Evolutionary conservation across 345 rosid species (phyloP).

Genomic region (Eucalyptus tenuipes): DNA sequence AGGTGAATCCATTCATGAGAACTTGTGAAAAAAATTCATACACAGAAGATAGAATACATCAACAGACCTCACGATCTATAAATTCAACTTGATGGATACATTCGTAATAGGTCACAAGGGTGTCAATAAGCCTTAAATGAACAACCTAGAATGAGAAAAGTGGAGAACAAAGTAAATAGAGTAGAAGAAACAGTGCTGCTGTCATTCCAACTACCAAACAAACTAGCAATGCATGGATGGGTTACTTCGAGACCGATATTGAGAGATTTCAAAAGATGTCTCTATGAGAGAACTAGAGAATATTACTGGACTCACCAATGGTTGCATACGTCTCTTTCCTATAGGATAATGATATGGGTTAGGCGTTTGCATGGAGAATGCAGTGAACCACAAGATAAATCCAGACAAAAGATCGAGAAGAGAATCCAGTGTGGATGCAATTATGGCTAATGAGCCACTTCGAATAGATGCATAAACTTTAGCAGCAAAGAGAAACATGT

Average conservation of each 20-base stretch:
- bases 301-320: constrained; percentile 49
- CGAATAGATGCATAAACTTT: constrained; percentile 88
- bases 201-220: neutral
- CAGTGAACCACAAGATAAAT: constrained; percentile 94
- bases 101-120: neutral
- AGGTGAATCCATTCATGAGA: neutral
- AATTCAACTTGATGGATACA: neutral
- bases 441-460: constrained; percentile 92
- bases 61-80: neutral
- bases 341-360: constrained; percentile 91
- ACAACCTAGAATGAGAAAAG: neutral
- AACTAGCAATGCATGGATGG: neutral
- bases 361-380: constrained; percentile 91
- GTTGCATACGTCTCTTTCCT: constrained; percentile 97
- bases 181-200: neutral
- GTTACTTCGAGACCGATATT: neutral
- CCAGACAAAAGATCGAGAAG: constrained; percentile 97
- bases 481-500: constrained; percentile 85
- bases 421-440: constrained; percentile 94
- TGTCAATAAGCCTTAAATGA: neutral
- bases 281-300: neutral
- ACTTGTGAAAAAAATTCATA: neutral
- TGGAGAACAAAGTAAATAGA: neutral
- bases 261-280: neutral
- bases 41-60: neutral